Evolutionary conservation across 495 filamentous ascomycete genomes (phyloP), one percentile per base, ranked within the genome.

Genomic region (Penicillium bialowiezense): DNA sequence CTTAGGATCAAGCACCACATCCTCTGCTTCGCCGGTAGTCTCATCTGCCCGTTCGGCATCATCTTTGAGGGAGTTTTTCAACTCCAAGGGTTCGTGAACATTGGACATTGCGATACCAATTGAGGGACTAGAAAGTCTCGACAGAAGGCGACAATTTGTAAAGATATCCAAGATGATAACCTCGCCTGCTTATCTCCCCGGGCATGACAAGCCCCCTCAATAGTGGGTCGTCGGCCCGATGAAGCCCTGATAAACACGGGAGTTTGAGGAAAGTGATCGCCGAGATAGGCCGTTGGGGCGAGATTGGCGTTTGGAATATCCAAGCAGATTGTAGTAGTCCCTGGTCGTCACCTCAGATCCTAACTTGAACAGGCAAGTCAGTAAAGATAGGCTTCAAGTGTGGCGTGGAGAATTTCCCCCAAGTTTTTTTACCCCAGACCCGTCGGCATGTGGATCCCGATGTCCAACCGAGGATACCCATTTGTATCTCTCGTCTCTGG

Each of bases 1-100:
- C 19, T 45, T 48, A 7, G 58, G 57, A 32, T 71, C 68, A 3
- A 71, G 53, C 4, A 59, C 52, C 14, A 67, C 47, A 38, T 68
- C 55, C 3, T 58, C 41, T 14, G 52, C 29, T 26, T 65, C 60
- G 20, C 52, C 59, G 26, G 48, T 37, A 5, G 41, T 33, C 10
- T 57, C 57, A 5, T 58, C 44, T 10, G 14, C 29, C 10, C 21
- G 17, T 14, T 55, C 51, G 3, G 44, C 48, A 18, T 17, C 20
- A 5, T 53, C 44, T n/a, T 63, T 58, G n/a, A 48, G 18, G 36
- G 60, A 57, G 15, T 31, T 24, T 7, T 37, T 63, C 31, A 29
- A 40, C n/a, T 55, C 54, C 45, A 55, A 48, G 21, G 44, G 40
- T 6, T 41, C 23, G 14, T 17, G 2, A 43, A 40, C 53, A 48